Evolutionary conservation across 2,329 filamentous ascomycete species (phyloP).

Genomic region (Pyrenochaeta sp.): DNA sequence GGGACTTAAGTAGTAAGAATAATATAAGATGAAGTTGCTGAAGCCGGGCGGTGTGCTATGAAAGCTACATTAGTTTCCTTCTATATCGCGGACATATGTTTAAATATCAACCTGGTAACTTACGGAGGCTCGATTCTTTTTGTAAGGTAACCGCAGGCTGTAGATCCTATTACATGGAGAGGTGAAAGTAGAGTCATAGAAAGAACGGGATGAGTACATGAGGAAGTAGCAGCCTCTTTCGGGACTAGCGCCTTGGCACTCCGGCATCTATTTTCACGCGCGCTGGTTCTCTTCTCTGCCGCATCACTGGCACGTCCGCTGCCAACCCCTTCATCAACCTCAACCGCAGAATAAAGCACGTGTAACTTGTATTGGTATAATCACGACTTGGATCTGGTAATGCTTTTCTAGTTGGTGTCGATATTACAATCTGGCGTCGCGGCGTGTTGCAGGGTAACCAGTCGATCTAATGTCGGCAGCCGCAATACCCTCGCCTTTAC

Average conservation of each 20-base stretch:
- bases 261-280: not conserved
- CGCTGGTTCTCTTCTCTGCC: not conserved
- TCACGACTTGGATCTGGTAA: conserved; percentile 13
- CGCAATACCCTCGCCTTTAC: conserved; percentile 35
- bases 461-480: conserved; percentile 42
- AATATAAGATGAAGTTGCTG: too few relatives aligned
- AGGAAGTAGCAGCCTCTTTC: conserved; percentile 8
- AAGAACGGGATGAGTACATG: conserved; percentile 18
- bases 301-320: conserved; percentile 7
- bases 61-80: too few relatives aligned
- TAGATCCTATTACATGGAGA: not conserved
- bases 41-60: too few relatives aligned
- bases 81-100: too few relatives aligned
- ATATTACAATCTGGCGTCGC: conserved; percentile 26
- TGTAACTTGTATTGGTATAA: conserved; percentile 38
- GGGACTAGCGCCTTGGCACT: conserved; percentile 27
- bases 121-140: too few relatives aligned
- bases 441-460: conserved; percentile 30
- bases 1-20: too few relatives aligned
- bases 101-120: too few relatives aligned
- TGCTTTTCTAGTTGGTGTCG: conserved; percentile 23
- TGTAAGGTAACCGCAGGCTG: too few relatives aligned
- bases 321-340: conserved; percentile 35
- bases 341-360: conserved; percentile 26
- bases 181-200: conserved; percentile 10